phyloP scores from a whole-genome alignment of 805 yeast species.

The Teunomyces tritomae region DNA sequence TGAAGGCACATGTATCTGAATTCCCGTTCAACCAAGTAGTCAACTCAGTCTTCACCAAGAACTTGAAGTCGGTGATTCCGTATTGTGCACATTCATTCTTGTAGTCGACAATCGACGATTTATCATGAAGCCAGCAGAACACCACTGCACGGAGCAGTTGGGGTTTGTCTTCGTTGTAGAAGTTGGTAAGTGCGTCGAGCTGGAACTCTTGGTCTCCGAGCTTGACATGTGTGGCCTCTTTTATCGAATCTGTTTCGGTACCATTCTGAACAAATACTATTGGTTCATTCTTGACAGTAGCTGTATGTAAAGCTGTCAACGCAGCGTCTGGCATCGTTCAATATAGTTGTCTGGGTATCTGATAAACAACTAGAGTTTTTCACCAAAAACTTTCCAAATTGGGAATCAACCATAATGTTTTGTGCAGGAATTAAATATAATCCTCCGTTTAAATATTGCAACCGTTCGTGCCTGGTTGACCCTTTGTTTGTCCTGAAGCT shows the following conservation, averaged over 20 bases:
- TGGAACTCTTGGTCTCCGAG: conserved; percentile 18
- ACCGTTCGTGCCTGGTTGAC: not conserved
- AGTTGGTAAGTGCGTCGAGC: conserved; percentile 52
- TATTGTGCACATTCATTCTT: conserved; percentile 65
- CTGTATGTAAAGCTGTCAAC: conserved; percentile 26
- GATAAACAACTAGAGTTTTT: not conserved
- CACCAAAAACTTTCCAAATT: not conserved
- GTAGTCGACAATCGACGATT: conserved; percentile 77
- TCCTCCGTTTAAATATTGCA: not conserved
- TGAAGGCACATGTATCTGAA: conserved; percentile 55
- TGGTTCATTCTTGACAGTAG: conserved; percentile 21
- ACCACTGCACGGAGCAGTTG: conserved; percentile 59
- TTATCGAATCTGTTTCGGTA: conserved; percentile 17
- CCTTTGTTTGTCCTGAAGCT: not conserved
- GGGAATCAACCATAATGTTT: not conserved
- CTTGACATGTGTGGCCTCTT: conserved; percentile 34
- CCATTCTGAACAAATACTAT: conserved; percentile 18
- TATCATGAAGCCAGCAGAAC: conserved; percentile 77
- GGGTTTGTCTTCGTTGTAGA: conserved; percentile 47
- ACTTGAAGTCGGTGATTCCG: conserved; percentile 68
- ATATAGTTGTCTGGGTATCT: no score
- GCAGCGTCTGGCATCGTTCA: conserved; percentile 5
- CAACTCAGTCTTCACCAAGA: conserved; percentile 81
- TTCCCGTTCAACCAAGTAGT: conserved; percentile 78
- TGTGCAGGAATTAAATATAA: not conserved